Base-by-base conservation (phyloP, 805 yeast genomes). In the Zygosaccharomyces lentus region DNA sequence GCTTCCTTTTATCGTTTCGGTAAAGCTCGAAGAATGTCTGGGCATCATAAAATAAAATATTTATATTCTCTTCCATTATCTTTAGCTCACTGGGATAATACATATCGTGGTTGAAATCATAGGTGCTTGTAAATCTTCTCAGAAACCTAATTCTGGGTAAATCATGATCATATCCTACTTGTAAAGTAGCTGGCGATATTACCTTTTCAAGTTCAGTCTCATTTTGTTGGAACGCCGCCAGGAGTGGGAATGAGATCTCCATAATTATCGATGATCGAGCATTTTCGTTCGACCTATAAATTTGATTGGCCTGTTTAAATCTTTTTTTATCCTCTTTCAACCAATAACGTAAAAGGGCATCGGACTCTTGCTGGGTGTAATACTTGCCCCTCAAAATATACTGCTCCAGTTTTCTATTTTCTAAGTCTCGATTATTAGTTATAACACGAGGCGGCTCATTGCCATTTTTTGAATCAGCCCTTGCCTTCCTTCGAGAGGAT, bases 81-180 rank as follows among this genome's bases (percentile, higher is more conserved):
- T 58, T 65, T 1, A 70, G 62, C 0, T 62, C 66, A 39, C 76
- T 67, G 0, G 90, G 90, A 8, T 77, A 70, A 52, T 80, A 84
- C 0, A 74, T 55, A 48, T 80, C 85, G 23, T 68, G 67, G 1
- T 57, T 57, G 8, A 65, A 51, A 54, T 78, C 76, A 60, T 81
- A 84, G 0, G 57, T 58, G 0, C 84, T 75, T 16, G 63, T 68
- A 4, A 74, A 69, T 13, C 65, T 65, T 34, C 90, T 64, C 40
- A 72, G 67, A 77, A 85, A 82, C 38, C 65, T 61, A 1, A 82
- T 71, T 3, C 73, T 44, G 0, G 84, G 84, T 2, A 68, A 45
- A 12, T 34, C 37, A 9, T 62, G 59, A 19, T 58, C 51, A 35
- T 51, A 52, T 13, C 56, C 45, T 2, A 46, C 26, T 37, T 42